Base-by-base conservation (phyloP, 495 filamentous ascomycete species). In the Aspergillus egyptiacus region DNA sequence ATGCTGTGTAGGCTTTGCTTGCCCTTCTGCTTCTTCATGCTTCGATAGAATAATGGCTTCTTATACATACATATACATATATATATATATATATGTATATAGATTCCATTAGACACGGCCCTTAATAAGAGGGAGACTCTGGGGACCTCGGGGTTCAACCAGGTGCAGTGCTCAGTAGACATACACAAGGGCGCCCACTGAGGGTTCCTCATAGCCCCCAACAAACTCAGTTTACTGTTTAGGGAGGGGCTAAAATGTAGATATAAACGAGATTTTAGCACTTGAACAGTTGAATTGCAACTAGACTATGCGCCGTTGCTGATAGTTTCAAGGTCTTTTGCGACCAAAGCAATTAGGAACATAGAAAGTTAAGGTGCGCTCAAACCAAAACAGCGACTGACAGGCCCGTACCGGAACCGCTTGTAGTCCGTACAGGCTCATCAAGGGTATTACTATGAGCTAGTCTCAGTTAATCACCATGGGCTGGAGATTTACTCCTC, bases 401-500 rank as follows among this genome's bases (percentile, higher is more conserved):
- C 56, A 30, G 56, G 61, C 65, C 67, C 39, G 32, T 54, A 48
- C 39, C 59, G 50, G 48, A 51, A 55, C 58, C 41, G 50, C 50
- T 53, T 40, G 7, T n/a, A 33, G 19, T 19, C 27, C 35, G 64
- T 58, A 57, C 60, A 59, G 62, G 59, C 52, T 69, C 64, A 64
- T 62, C 65, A 66, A 65, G 66, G 67, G 67, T 69, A 72, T 72
- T 70, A 69, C 57, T 63, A 54, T 56, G 59, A 67, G 63, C 66
- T 60, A 61, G 60, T 64, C 61, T 70, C 61, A 59, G 57, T 59
- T 54, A 6, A 31, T 56, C 43, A 47, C 31, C 28, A 40, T 23
- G 30, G 53, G 20, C 28, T 18, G 53, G 51, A 40, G 44, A 62
- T 70, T 70, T 68, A 72, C 46, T 70, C 64, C 60, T 72, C 66